A percentile compares a stretch with the other conserved stretches of the same genome.
Evolutionary conservation across 2,329 filamentous ascomycete species (phyloP).

Genomic region (Fusarium nanum): DNA sequence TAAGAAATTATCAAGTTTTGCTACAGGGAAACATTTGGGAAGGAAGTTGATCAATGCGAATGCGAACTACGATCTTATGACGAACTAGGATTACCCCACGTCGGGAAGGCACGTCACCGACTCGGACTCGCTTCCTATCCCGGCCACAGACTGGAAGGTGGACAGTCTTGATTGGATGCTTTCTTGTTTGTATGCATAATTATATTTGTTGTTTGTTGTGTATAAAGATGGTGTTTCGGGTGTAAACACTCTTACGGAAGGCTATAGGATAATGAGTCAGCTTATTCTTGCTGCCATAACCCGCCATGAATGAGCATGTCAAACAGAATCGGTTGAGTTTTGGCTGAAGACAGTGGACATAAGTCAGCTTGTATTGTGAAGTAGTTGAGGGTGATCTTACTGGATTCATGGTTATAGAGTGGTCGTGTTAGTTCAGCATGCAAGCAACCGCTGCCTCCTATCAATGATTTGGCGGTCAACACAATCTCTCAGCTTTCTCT

Average conservation of each 20-base stretch:
- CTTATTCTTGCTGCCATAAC: background rate
- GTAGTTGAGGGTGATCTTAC: background rate
- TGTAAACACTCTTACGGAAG: background rate
- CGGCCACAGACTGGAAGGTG: background rate
- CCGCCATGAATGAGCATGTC: background rate
- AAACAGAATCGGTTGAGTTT: background rate
- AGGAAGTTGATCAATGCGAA: slow-evolving; percentile 1
- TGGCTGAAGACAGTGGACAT: background rate
- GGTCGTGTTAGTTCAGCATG: background rate
- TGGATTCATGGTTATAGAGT: background rate
- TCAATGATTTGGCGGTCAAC: background rate
- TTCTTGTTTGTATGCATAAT: background rate
- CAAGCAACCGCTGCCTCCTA: background rate
- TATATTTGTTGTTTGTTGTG: background rate
- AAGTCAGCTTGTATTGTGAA: background rate
- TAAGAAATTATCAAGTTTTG: background rate
- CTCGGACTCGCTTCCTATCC: slow-evolving; percentile 24
- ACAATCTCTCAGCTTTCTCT: background rate
- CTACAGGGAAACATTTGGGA: background rate
- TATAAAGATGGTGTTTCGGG: background rate
- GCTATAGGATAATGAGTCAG: background rate
- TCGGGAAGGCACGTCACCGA: slow-evolving; percentile 16
- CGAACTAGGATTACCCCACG: slow-evolving; percentile 30
- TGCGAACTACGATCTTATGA: slow-evolving; percentile 19
- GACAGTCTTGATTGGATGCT: background rate